Evolutionary conservation across 2,329 filamentous ascomycete species (phyloP), one percentile per base, ranked within the genome.

Genomic region (Paecilomyces formosus): DNA sequence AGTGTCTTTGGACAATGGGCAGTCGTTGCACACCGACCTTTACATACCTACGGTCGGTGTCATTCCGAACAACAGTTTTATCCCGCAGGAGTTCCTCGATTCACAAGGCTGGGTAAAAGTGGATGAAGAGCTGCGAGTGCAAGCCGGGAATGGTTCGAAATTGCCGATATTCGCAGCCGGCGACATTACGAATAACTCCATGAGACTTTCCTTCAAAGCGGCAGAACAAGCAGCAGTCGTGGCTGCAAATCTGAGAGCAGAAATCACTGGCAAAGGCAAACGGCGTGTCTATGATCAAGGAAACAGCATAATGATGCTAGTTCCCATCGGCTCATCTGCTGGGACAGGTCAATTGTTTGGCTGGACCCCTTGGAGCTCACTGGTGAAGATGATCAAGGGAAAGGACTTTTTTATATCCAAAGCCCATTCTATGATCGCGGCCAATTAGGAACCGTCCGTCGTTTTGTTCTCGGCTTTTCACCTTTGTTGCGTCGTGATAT

Each of bases 31-130:
- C 1, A 75, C 78, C 2, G 82, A 85, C 63, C 61, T 82, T 24
- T 84, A 81, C 65, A 78, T 85, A 57, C 76, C 78, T 3, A 80
- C 80, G 0, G 76, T 76, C 13, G 83, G 83, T 28, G 78, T 78
- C 12, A 65, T 70, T 7, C 82, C 82, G 0, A 85, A 83, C 68
- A 81, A 77, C 21, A 72, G 71, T 8, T 85, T 78, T 66, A 70
- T 86, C 1, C 81, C 82, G 0, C 55, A 65, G 3, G 65, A 72
- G 6, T 76, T 82, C 49, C 73, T 85, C 3, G 71, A 77, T 59
- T 67, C 71, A 0, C 60, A 67, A n/a, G 79, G 79, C 13, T 81
- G 79, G 68, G 77, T 86, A 52, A 71, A 71, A 26, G 80, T 78
- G 6, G 77, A 84, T 63, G 63, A 61, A 5, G 58, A 72, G 45